Evolutionary conservation across 1,284 basidiomycete genomes (phyloP).

Genomic region (Cystobasidium slooffiae): DNA sequence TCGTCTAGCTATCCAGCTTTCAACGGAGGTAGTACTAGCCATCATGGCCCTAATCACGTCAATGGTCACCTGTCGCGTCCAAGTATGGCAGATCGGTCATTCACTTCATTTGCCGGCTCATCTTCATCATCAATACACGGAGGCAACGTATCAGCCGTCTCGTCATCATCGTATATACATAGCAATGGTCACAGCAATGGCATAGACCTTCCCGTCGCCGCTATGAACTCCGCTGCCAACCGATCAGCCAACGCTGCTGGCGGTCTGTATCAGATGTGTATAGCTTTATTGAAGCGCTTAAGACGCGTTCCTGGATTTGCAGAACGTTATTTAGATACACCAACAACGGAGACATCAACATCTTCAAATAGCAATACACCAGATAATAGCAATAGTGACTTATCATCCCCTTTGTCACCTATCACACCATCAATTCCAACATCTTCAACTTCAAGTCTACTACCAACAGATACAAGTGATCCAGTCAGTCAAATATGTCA

Average conservation of each 20-base stretch:
- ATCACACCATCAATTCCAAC: slow-evolving; percentile 14
- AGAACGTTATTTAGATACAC: slow-evolving; percentile 47
- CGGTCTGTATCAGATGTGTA: slow-evolving; percentile 59
- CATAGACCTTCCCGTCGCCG: slow-evolving; percentile 31
- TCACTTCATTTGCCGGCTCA: slow-evolving; percentile 16
- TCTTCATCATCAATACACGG: neutral
- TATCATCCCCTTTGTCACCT: slow-evolving; percentile 28
- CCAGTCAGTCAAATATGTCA: slow-evolving; percentile 90
- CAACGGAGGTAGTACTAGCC: neutral
- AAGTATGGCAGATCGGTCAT: slow-evolving; percentile 32
- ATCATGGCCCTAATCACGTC: no score
- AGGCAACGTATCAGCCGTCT: neutral
- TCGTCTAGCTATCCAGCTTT: neutral
- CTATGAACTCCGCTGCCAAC: slow-evolving; percentile 28
- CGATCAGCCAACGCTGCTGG: slow-evolving; percentile 49
- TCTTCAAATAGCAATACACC: neutral
- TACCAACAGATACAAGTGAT: slow-evolving; percentile 52
- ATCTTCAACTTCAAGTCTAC: slow-evolving; percentile 4
- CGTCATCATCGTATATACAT: slow-evolving; percentile 4
- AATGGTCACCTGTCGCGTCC: slow-evolving; percentile 14
- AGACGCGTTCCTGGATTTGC: slow-evolving; percentile 57
- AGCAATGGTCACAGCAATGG: slow-evolving; percentile 7
- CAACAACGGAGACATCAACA: neutral
- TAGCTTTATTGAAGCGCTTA: slow-evolving; percentile 56
- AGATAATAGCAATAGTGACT: neutral